phyloP scores from a whole-genome alignment of 805 yeast genomes.

The Kurtzmaniella cleridarum region DNA sequence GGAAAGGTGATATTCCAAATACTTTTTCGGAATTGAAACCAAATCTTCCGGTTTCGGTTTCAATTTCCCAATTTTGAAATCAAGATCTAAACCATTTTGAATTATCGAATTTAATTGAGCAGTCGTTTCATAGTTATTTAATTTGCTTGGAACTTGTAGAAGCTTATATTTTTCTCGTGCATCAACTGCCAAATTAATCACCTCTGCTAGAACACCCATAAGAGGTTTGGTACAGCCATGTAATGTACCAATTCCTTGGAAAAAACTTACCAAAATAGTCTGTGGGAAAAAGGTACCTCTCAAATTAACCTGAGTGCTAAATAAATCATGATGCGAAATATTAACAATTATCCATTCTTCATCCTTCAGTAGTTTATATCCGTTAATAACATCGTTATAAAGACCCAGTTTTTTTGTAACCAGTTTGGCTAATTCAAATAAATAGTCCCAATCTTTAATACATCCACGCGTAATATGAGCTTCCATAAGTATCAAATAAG shows the following conservation, averaged over 20 bases:
- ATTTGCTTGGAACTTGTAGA: slow-evolving; percentile 2
- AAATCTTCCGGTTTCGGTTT: slow-evolving; percentile 3
- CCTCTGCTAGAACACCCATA: slow-evolving; percentile 15
- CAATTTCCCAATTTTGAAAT: background rate
- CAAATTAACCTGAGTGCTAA: background rate
- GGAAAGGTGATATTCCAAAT: slow-evolving; percentile 6
- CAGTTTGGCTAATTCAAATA: background rate
- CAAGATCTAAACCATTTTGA: background rate
- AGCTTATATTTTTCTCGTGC: slow-evolving; percentile 8
- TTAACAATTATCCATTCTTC: slow-evolving; percentile 1
- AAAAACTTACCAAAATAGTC: background rate
- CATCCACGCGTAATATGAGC: slow-evolving; percentile 32
- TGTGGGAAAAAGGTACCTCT: background rate
- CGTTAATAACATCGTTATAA: background rate
- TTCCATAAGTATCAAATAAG: slow-evolving; percentile 24
- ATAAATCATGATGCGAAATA: slow-evolving; percentile 1
- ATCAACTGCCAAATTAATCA: slow-evolving; percentile 13
- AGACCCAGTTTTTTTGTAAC: slow-evolving; percentile 2
- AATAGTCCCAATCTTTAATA: slow-evolving; percentile 7
- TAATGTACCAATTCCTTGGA: slow-evolving; percentile 1
- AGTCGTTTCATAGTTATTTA: slow-evolving; percentile 2
- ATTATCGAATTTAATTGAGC: background rate
- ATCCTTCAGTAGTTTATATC: background rate
- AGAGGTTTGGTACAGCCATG: slow-evolving; percentile 20
- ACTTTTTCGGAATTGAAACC: slow-evolving; percentile 8